Evolutionary conservation across 805 yeast species (phyloP).

Genomic region (Ascoidea rubescens): DNA sequence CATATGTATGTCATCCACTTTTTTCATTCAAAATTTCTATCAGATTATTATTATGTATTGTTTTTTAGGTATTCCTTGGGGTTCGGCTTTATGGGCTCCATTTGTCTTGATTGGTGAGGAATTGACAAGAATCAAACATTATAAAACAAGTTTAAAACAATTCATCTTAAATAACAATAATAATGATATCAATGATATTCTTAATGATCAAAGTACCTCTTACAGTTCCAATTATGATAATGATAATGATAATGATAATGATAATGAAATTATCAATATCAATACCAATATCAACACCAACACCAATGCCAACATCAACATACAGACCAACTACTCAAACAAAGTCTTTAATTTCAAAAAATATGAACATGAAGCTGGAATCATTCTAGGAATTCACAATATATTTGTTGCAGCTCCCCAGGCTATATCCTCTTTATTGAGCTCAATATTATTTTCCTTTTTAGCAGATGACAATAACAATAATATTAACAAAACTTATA

Average conservation of each 20-base stretch:
- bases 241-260: background rate
- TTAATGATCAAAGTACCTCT: background rate
- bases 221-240: background rate
- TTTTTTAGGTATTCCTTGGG: slow-evolving; percentile 49
- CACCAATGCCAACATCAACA: background rate
- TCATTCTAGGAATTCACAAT: slow-evolving; percentile 42
- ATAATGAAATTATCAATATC: background rate
- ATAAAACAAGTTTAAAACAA: slow-evolving; percentile 20
- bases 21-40: slow-evolving; percentile 25
- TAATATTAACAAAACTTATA: slow-evolving; percentile 2
- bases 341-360: slow-evolving; percentile 19
- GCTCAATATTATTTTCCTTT: slow-evolving; percentile 30
- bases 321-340: background rate
- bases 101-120: slow-evolving; percentile 48
- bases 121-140: slow-evolving; percentile 34
- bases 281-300: background rate
- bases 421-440: slow-evolving; percentile 33
- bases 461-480: slow-evolving; percentile 17
- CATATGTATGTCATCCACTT: slow-evolving; percentile 31
- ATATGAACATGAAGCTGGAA: slow-evolving; percentile 41
- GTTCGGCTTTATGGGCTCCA: slow-evolving; percentile 54
- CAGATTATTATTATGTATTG: slow-evolving; percentile 36
- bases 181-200: slow-evolving; percentile 4
- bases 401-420: slow-evolving; percentile 47
- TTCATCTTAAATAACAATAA: background rate